Base-by-base conservation (phyloP, 2,329 filamentous ascomycete species). In the Aquanectria penicillioides region DNA sequence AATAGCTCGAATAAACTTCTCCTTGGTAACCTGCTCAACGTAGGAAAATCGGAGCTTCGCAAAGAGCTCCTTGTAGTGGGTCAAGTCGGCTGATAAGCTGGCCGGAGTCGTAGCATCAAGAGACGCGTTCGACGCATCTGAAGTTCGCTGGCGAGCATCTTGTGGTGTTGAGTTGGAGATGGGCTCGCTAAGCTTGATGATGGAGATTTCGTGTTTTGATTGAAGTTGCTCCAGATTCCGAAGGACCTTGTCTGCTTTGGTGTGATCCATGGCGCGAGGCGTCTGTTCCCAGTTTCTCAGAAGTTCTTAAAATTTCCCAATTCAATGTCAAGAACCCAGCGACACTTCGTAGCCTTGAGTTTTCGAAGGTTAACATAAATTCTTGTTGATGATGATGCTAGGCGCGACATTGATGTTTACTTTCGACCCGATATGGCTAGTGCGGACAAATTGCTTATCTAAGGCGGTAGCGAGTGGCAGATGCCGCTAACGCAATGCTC, bases 1-100 rank as follows among this genome's bases (percentile, higher is more conserved):
- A 68, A 98, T 96, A 63, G 92, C 89, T 66, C 93, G 92, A 52
- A 99, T 89, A 76, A 97, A 98, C 72, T 97, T 97, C 75, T 99
- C 95, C 78, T 98, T 99, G 38, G 94, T 98, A 62, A 98, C 93
- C 81, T 98, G 95, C 78, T 99, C 95, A 68, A 97, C 91, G 77
- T 98, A 98, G 64, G 92, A 96, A 81, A 98, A 98, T 68, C 94
- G 92, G 33, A 98, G 84, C 79, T 99, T 98, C 36, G 93, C 90
- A 77, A 98, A 99, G 17, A 98, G 86, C 77, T 97, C 94, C 78
- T 92, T 93, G 80, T 98, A 97, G 76, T 98, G 94, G 25, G 85
- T 82, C 23, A 98, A 83, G 75, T 98, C 94, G 23, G 91, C 92
- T 64, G 92, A 88, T 7, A 98, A 82, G 15, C 89, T 89, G 13